Percentiles rank a stretch among this genome's conserved stretches.
phyloP scores from a whole-genome alignment of 306 rosid genomes.

The Pachyrhizus erosus region DNA sequence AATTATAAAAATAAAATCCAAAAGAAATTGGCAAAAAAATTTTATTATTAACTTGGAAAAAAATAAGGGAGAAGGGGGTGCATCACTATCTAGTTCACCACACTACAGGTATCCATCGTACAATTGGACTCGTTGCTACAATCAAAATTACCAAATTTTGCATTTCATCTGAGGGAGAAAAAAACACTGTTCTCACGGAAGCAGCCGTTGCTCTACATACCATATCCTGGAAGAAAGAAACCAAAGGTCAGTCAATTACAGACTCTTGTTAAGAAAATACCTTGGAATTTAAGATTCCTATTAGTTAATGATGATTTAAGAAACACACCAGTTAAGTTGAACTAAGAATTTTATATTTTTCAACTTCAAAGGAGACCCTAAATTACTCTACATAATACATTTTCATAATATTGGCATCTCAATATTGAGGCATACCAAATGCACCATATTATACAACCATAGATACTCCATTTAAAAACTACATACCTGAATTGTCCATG shows the following conservation, averaged over 20 bases:
- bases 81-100: constrained; percentile 30
- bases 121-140: constrained; percentile 19
- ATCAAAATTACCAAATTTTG: constrained; percentile 32
- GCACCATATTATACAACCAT: not conserved
- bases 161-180: not conserved
- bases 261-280: not conserved
- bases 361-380: not conserved
- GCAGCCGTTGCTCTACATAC: constrained; percentile 45
- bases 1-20: not conserved
- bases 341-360: not conserved
- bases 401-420: not conserved
- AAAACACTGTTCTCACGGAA: not conserved
- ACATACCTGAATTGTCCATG: constrained; percentile 92
- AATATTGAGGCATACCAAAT: not conserved
- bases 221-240: constrained; percentile 62
- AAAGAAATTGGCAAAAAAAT: constrained; percentile 24
- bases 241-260: not conserved
- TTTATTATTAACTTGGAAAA: constrained; percentile 23
- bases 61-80: not conserved
- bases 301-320: not conserved
- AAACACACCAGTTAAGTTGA: not conserved
- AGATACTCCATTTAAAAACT: not conserved
- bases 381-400: not conserved
- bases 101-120: constrained; percentile 28
- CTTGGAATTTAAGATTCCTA: not conserved